Percentiles rank a stretch among this genome's conserved stretches.
Conservation (phyloP, 352 stramenopile species). For the Phytophthora crassamura region DNA sequence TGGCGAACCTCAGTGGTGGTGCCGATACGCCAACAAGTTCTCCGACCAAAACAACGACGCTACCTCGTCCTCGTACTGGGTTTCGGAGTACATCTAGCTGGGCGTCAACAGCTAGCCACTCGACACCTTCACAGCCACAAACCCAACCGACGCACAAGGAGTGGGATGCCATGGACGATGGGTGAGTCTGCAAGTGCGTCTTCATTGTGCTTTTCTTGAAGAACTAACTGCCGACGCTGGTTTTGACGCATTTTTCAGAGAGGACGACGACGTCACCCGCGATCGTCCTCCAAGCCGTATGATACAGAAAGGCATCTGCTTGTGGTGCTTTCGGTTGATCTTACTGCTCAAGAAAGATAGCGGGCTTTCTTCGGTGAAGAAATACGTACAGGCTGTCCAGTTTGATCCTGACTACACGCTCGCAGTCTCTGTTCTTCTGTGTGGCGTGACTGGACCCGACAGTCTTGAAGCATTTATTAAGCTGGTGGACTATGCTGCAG, state of each 20-base stretch:
- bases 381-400: constrained; percentile 45
- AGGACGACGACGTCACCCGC: constrained; percentile 36
- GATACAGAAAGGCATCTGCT: constrained; percentile 46
- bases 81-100: constrained; percentile 29
- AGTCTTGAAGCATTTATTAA: constrained; percentile 66
- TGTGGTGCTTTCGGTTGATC: constrained; percentile 81
- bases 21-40: constrained; percentile 6
- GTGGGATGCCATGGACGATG: constrained; percentile 54
- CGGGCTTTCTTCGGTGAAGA: constrained; percentile 63
- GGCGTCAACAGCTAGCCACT: constrained; percentile 19
- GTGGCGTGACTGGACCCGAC: constrained; percentile 58
- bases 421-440: constrained; percentile 63
- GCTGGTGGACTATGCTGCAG: constrained; percentile 57
- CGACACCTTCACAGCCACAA: constrained; percentile 12
- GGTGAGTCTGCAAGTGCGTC: constrained; percentile 26
- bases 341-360: constrained; percentile 83
- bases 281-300: constrained; percentile 33
- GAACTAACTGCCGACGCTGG: constrained; percentile 2
- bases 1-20: constrained; percentile 27
- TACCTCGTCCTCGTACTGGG: constrained; percentile 20
- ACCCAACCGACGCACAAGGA: constrained; percentile 24
- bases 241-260: constrained; percentile 19
- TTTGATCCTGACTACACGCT: constrained; percentile 78
- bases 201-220: background rate
- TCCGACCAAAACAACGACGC: background rate